Evolutionary conservation across 192 early-diverging fungal genomes (phyloP), one percentile per base, ranked within the genome.

Genomic region (Gonapodya prolifera): DNA sequence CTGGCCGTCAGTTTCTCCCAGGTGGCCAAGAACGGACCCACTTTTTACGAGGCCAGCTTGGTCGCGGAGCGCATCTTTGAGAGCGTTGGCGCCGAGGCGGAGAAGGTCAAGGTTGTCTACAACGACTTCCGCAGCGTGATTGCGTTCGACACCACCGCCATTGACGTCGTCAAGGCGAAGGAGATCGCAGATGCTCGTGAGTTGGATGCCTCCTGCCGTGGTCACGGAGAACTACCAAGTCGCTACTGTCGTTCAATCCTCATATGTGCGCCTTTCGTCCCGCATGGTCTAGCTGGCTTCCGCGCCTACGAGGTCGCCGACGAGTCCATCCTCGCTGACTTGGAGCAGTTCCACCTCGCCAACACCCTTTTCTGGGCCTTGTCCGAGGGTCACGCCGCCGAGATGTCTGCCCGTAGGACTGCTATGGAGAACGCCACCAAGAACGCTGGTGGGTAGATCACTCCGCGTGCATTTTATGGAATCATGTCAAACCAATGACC

Each of bases 381-480:
- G 77, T 92, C 94, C 76, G 97, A 99, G 86, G 95, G 96, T 76
- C 94, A 97, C 81, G 95, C 95, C 69, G 87, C 94, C 33, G 97
- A 99, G 84, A 92, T 97, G 91, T 90, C 92, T 76, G 93, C 97
- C 78, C 95, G 94, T 90, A 92, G 96, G 78, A 92, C 93, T 80
- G 97, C 97, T 80, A 99, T 98, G 97, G 97, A 99, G 90, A 99
- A 99, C 85, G 96, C 97, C 35, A 98, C 96, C 85, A 96, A 98
- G 91, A 99, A 99, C 87, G 97, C 96, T 76, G 93, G 92, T 83
- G 76, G n/a, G 34, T 35, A 13, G 2, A 34, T 78, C 45, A 29
- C 78, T 79, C 45, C 1, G 31, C 34, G 1, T 17, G 0, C 23
- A 28, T 45, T n/a, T 61, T n/a, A n/a, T n/a, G n/a, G n/a, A 8